phyloP scores from a whole-genome alignment of 805 yeast species.

The Yarrowia sp. region DNA sequence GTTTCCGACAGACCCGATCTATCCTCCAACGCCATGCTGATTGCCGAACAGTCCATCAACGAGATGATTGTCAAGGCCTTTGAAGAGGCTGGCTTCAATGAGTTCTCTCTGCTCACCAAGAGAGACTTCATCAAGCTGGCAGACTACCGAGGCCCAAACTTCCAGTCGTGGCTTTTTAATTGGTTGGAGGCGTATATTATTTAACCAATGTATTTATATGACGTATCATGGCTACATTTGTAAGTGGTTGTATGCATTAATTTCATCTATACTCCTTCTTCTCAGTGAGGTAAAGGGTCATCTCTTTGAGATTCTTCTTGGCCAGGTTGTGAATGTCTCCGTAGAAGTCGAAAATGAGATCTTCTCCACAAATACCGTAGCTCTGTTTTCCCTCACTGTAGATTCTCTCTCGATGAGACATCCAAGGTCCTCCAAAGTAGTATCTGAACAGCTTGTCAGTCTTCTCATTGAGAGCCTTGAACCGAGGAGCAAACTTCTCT shows the following conservation, averaged over 20 bases:
- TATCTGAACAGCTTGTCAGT: constrained; percentile 26
- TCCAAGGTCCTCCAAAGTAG: constrained; percentile 27
- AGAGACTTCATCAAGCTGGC: constrained; percentile 23
- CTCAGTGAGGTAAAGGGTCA: constrained; percentile 4
- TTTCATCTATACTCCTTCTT: not conserved
- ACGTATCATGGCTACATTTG: not conserved
- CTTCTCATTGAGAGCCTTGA: constrained; percentile 4
- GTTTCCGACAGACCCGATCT: constrained; percentile 11
- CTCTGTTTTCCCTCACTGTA: not conserved
- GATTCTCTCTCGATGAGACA: constrained; percentile 18
- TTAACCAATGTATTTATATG: constrained; percentile 20
- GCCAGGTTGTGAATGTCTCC: constrained; percentile 16
- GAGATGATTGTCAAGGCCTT: constrained; percentile 27
- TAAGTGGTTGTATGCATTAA: not conserved
- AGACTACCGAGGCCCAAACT: constrained; percentile 5
- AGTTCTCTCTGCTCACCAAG: constrained; percentile 12
- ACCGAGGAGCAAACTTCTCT: not conserved
- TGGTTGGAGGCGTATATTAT: constrained; percentile 36
- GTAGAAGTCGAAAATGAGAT: constrained; percentile 6
- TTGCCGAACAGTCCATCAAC: constrained; percentile 34
- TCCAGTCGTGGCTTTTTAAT: constrained; percentile 32
- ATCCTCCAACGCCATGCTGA: constrained; percentile 20
- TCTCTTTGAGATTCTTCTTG: constrained; percentile 18
- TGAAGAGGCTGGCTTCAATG: constrained; percentile 30
- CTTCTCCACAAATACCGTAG: constrained; percentile 6